Evolutionary conservation across 306 rosid genomes (phyloP).

Genomic region (Acmispon strigosus): DNA sequence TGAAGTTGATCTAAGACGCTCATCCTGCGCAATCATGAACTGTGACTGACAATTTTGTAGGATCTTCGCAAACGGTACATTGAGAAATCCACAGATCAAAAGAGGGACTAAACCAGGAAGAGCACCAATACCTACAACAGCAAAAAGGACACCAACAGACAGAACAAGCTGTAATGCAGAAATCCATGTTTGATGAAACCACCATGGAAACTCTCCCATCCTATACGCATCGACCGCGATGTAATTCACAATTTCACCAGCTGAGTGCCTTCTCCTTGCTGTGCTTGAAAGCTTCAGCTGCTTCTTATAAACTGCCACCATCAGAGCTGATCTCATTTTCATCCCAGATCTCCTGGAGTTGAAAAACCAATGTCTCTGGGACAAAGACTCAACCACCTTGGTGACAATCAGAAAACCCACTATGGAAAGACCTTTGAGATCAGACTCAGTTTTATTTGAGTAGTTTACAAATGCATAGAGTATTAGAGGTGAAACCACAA

Average conservation of each 20-base stretch:
- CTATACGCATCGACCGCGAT: conserved; percentile 63
- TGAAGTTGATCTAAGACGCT: conserved; percentile 57
- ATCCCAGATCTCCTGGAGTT: conserved; percentile 58
- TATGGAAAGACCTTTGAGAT: conserved; percentile 44
- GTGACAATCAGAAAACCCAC: conserved; percentile 39
- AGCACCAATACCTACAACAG: conserved; percentile 53
- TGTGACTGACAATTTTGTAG: conserved; percentile 47
- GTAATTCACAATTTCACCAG: conserved; percentile 65
- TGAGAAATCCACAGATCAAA: conserved; percentile 37
- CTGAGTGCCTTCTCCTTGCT: conserved; percentile 46
- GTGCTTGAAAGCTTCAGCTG: conserved; percentile 60
- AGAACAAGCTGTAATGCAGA: conserved; percentile 33
- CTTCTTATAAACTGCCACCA: conserved; percentile 68
- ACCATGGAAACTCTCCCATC: conserved; percentile 67
- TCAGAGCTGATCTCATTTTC: conserved; percentile 76
- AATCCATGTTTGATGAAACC: conserved; percentile 50
- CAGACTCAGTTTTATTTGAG: conserved; percentile 26
- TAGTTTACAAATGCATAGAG: conserved; percentile 63
- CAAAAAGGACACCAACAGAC: conserved; percentile 36
- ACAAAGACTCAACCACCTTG: conserved; percentile 50
- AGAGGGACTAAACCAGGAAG: conserved; percentile 50
- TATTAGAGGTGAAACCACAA: conserved; percentile 54
- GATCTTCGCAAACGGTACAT: conserved; percentile 43
- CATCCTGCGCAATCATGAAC: conserved; percentile 53
- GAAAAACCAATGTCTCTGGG: conserved; percentile 61